Evolutionary conservation across 2,329 filamentous ascomycete genomes (phyloP).

Genomic region (Curvularia lunata): DNA sequence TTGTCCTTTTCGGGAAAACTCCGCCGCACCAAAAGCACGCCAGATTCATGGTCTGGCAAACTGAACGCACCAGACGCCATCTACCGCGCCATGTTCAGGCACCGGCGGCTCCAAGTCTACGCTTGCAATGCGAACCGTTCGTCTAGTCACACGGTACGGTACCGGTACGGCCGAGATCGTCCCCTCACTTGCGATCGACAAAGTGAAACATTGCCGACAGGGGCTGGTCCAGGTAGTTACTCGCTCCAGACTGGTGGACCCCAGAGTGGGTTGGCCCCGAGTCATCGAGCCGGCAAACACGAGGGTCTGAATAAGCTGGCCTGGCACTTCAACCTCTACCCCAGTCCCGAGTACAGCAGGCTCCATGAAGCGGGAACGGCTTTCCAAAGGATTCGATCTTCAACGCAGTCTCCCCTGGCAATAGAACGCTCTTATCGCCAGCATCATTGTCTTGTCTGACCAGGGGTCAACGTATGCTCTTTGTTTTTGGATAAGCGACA

Average conservation of each 20-base stretch:
- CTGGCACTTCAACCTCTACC: constrained; percentile 5
- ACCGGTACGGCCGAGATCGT: constrained; percentile 13
- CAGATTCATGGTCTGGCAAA: neutral
- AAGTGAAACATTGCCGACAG: constrained; percentile 12
- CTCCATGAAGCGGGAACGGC: constrained; percentile 14
- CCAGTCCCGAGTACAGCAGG: neutral
- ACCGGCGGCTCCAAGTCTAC: neutral
- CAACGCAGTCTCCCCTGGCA: constrained; percentile 2
- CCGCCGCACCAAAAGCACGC: constrained; percentile 2
- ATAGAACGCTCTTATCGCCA: neutral
- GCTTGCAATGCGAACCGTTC: constrained; percentile 16
- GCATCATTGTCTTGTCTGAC: neutral
- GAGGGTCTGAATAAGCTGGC: neutral
- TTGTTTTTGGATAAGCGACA: constrained; percentile 11
- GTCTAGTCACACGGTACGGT: constrained; percentile 15
- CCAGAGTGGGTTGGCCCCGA: constrained; percentile 3
- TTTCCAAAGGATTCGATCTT: constrained; percentile 6
- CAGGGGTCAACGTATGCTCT: neutral
- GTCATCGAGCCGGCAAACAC: constrained; percentile 7
- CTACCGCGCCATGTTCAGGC: too few relatives aligned
- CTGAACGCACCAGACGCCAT: neutral
- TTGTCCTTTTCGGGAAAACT: constrained; percentile 4
- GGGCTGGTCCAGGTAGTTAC: constrained; percentile 8
- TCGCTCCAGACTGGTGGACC: constrained; percentile 11
- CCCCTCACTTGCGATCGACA: constrained; percentile 6